Evolutionary conservation across 768 basidiomycete species (phyloP), one percentile per base, ranked within the genome.

Genomic region (Rhizopogon vulgaris): DNA sequence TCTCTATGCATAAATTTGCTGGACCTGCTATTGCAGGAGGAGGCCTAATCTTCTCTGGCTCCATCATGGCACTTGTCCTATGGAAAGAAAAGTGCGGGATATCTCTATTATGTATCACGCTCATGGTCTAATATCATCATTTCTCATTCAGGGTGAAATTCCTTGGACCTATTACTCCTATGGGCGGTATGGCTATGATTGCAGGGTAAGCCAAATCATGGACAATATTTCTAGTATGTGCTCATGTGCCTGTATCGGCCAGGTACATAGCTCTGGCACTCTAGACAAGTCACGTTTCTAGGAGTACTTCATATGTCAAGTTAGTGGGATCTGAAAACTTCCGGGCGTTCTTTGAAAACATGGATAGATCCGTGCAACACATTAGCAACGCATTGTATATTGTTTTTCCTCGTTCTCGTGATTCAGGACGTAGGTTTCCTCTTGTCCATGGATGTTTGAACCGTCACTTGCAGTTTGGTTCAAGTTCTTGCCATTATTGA

Each of bases 1-100:
- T 87, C 60, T 66, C 79, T 0, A 52, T 58, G 1, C 83, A 87
- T 60, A 69, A 73, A 9, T 87, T 87, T 60, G 79, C 86, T 24
- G 85, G 83, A 4, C 83, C 81, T 2, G 84, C 85, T 2, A 83
- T 89, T 49, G 70, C 77, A 6, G 66, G 67, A 1, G 86, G 87
- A 2, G 69, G 77, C 0, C 42, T 74, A 1, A 40, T 87, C 3
- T 87, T 89, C 63, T 87, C 85, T 5, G 78, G 79, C 1, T 80
- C 78, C 55, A 83, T 87, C 60, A 71, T 81, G 58, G 68, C 71
- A 0, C 69, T 85, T 25, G 75, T 83, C 37, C 59, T 85, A 39
- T 72, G 70, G 37, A 68, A 65, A 4, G 78, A 78, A 22, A 64
- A 71, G 81, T 74, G 45, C 48, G 69, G 51, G 15, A 22, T 34